These are phyloP conservation scores for Trichoderma endophyticum DNA, from an alignment of 2,329 filamentous ascomycete species.

Conservation along the genomic window DNA sequence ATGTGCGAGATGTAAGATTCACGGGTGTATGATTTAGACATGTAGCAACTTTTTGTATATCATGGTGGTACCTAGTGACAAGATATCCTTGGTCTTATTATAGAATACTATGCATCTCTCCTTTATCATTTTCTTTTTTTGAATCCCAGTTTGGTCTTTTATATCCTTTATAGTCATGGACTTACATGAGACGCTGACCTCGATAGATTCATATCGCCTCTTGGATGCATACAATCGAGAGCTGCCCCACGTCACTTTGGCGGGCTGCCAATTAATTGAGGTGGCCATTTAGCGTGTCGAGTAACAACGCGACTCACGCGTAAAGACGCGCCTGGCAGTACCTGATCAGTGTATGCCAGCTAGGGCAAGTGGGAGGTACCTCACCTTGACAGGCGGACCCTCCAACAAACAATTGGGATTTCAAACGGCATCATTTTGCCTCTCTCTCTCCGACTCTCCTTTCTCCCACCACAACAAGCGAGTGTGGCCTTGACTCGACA, in stretches of 20 bases:
- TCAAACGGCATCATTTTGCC: neutral
- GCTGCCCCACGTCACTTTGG: conserved; percentile 1
- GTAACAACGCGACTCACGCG: conserved; percentile 18
- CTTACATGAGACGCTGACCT: neutral
- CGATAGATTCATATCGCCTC: neutral
- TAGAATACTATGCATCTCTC: neutral
- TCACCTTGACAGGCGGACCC: neutral
- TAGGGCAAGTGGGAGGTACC: conserved; percentile 1
- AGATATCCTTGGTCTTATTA: neutral
- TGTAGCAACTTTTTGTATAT: neutral
- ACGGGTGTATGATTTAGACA: conserved; percentile 1
- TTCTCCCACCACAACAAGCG: neutral
- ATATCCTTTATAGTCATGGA: neutral
- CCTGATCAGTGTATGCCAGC: neutral
- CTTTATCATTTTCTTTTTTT: neutral
- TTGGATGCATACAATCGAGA: neutral
- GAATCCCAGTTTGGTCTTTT: neutral
- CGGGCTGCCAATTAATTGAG: conserved; percentile 6
- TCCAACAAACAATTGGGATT: neutral
- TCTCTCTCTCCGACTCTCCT: neutral
- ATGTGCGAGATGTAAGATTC: neutral
- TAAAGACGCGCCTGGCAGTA: conserved; percentile 14
- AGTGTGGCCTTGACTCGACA: neutral
- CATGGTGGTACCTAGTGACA: neutral
- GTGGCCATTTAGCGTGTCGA: neutral